Conservation (phyloP, 768 basidiomycete species). For the Amanita pallidorosea region DNA sequence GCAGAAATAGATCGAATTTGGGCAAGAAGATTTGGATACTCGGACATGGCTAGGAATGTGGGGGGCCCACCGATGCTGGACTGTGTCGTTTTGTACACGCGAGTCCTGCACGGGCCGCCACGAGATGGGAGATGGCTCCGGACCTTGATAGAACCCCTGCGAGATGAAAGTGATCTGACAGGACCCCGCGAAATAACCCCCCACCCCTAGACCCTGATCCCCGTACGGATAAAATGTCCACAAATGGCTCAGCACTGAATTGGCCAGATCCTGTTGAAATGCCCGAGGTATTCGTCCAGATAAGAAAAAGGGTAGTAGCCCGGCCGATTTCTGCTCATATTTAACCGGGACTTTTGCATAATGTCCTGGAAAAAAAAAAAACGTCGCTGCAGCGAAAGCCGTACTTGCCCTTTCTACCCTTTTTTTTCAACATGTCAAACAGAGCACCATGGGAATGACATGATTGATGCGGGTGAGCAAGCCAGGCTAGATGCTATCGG, state of each 20-base stretch:
- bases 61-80: neutral
- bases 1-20: slow-evolving; percentile 22
- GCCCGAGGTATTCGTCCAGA: no score
- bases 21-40: slow-evolving; percentile 19
- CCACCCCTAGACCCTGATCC: no score
- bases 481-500: slow-evolving; percentile 61
- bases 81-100: neutral
- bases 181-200: no score
- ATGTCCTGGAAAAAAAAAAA: slow-evolving; percentile 75
- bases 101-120: neutral
- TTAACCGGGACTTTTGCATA: slow-evolving; percentile 72
- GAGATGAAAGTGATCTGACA: no score
- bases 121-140: no score
- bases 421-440: slow-evolving; percentile 41
- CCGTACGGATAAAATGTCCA: no score
- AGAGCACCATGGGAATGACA: slow-evolving; percentile 37
- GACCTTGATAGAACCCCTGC: no score
- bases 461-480: slow-evolving; percentile 48
- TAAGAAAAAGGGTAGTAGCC: no score
- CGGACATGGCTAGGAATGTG: neutral
- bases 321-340: neutral
- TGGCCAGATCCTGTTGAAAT: no score
- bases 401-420: slow-evolving; percentile 55
- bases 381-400: slow-evolving; percentile 49
- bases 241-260: no score